Evolutionary conservation across 495 filamentous ascomycete species (phyloP), one percentile per base, ranked within the genome.

Genomic region (Aspergillus steynii): DNA sequence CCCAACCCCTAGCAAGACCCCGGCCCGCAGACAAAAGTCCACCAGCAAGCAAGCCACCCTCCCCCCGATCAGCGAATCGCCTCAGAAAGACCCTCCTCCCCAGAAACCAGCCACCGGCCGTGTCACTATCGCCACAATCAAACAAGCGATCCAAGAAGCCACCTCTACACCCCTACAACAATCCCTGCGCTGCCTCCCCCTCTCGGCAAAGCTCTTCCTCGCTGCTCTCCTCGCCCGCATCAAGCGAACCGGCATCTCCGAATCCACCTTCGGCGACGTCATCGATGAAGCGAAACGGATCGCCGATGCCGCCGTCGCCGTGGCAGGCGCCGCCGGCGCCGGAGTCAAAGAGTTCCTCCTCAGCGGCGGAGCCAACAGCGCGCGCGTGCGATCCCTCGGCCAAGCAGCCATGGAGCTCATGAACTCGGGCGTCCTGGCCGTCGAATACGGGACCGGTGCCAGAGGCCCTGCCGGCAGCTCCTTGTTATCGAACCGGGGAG

Each of bases 81-180:
- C 60, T 15, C 50, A 76, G 67, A 64, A 71, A 65, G 56, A 55
- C 53, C 50, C 59, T 12, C 50, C 29, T 29, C 51, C 27, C 27
- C 29, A 59, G 50, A 63, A 60, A 61, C 59, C 46, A 34, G 9
- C 52, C 45, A 53, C 70, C 79, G 90, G 61, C 72, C 73, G 85
- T 31, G 95, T 97, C 34, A 97, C 93, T 0, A 98, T 98, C 65
- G 86, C 90, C 37, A 96, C 92, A 1, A 87, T 99, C 65, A 96
- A 96, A 66, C 85, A 90, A 71, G 95, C 95, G 20, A 98, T 99
- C 71, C 88, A 89, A 67, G 96, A 99, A 77, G 92, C 93, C 0
- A 98, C 95, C 1, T 92, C 89, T 1, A 96, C 88, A 61, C 94
- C 96, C 1, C 77, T 99, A 48, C 94, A 97, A 68, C 89, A 90